phyloP scores from a whole-genome alignment of 108 stramenopile species.

The Skeletonema menzelii region DNA sequence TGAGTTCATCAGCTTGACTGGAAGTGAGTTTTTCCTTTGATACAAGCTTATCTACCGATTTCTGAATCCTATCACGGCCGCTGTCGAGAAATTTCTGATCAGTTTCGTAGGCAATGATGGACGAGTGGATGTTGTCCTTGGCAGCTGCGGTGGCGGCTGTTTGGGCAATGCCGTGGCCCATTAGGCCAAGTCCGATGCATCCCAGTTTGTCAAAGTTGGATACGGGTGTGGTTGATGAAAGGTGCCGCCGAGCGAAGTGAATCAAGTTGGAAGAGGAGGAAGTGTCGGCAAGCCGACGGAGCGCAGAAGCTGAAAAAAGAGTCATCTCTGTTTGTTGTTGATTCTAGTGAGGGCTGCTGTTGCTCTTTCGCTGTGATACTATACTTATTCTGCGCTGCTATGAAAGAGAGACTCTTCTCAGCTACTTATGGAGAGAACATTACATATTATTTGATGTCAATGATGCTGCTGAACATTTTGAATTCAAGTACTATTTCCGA shows the following conservation, averaged over 20 bases:
- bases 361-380: no score
- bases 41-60: conserved; percentile 77
- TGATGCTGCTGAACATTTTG: no score
- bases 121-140: conserved; percentile 68
- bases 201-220: conserved; percentile 10
- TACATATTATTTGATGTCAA: no score
- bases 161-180: conserved; percentile 98
- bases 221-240: not conserved
- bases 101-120: conserved; percentile 82
- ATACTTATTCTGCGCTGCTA: no score
- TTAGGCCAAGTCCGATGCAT: conserved; percentile 28
- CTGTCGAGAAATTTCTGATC: conserved; percentile 72
- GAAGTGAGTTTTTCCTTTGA: conserved; percentile 72
- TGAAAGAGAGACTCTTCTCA: no score
- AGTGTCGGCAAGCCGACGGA: not conserved
- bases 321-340: not conserved
- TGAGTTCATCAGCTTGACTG: conserved; percentile 55
- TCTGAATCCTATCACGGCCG: conserved; percentile 74
- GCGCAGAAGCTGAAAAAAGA: not conserved
- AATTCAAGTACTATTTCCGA: no score
- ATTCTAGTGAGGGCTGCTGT: not conserved
- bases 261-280: not conserved
- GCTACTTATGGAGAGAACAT: no score
- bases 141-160: conserved; percentile 66
- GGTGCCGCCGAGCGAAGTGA: not conserved